phyloP scores from a whole-genome alignment of 2,329 filamentous ascomycete genomes.

The Aspergillus felis region DNA sequence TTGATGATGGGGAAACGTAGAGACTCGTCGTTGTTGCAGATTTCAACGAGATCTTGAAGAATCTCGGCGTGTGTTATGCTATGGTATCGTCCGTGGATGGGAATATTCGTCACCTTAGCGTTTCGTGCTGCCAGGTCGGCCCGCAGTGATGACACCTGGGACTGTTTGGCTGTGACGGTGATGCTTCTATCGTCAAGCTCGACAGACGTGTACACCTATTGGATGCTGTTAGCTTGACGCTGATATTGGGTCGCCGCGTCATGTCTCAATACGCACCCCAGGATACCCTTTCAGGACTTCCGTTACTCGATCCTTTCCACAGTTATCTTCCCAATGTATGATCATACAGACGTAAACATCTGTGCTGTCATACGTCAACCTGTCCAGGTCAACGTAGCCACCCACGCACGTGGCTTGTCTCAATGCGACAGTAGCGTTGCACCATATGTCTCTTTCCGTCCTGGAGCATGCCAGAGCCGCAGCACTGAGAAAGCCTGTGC shows the following conservation, averaged over 20 bases:
- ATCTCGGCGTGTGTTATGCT: neutral
- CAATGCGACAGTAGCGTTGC: neutral
- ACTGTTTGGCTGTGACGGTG: neutral
- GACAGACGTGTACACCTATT: slow-evolving; percentile 1
- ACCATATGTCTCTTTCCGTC: neutral
- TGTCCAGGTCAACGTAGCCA: neutral
- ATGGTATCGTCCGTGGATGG: slow-evolving; percentile 1
- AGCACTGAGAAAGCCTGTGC: neutral
- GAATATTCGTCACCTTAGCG: neutral
- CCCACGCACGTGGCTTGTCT: slow-evolving; percentile 1
- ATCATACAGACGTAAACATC: neutral
- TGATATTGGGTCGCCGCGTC: neutral
- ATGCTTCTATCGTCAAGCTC: neutral
- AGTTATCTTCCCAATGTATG: neutral
- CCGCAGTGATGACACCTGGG: neutral
- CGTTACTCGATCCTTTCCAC: neutral
- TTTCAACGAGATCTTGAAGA: neutral
- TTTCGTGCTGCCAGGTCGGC: neutral
- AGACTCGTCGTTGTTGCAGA: neutral
- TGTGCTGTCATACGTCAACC: neutral
- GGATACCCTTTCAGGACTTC: neutral
- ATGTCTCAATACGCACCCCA: neutral
- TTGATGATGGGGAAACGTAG: neutral
- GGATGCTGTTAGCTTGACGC: neutral
- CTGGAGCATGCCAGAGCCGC: neutral